Evolutionary conservation across 257 asterid genomes (phyloP).

Genomic region (Solanum sparsipilum): DNA sequence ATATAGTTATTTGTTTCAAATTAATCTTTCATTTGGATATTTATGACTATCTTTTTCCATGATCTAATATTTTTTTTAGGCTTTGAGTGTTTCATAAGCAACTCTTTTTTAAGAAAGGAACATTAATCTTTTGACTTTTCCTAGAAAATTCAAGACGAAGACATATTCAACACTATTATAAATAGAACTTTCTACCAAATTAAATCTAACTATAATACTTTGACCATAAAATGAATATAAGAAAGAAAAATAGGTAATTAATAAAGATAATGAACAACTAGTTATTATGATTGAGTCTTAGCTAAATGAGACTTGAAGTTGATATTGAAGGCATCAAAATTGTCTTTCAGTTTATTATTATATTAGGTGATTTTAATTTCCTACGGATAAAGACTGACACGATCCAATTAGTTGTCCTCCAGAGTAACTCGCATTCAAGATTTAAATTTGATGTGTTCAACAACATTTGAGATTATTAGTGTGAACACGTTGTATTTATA

Average conservation of each 20-base stretch:
- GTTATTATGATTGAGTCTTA: neutral
- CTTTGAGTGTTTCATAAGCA: conserved; percentile 1
- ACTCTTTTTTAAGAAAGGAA: neutral
- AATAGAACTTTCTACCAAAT: neutral
- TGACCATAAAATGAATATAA: neutral
- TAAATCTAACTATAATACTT: neutral
- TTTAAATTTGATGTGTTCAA: neutral
- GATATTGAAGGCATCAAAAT: neutral
- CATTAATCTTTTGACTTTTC: neutral
- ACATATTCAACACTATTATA: neutral
- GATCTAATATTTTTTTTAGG: neutral
- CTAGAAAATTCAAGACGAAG: neutral
- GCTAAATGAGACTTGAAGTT: neutral
- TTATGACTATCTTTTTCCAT: neutral
- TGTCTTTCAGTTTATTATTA: neutral
- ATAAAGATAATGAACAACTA: neutral
- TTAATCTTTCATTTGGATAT: neutral
- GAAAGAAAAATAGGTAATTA: neutral
- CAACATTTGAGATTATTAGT: neutral
- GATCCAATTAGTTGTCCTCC: neutral
- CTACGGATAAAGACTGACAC: neutral
- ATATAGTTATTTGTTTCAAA: neutral
- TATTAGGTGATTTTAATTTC: neutral
- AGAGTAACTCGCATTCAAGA: neutral
- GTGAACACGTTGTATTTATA: neutral